These are phyloP conservation scores for Pythium pyrilobum DNA, from an alignment of 352 stramenopile species.

Conservation along the genomic window DNA sequence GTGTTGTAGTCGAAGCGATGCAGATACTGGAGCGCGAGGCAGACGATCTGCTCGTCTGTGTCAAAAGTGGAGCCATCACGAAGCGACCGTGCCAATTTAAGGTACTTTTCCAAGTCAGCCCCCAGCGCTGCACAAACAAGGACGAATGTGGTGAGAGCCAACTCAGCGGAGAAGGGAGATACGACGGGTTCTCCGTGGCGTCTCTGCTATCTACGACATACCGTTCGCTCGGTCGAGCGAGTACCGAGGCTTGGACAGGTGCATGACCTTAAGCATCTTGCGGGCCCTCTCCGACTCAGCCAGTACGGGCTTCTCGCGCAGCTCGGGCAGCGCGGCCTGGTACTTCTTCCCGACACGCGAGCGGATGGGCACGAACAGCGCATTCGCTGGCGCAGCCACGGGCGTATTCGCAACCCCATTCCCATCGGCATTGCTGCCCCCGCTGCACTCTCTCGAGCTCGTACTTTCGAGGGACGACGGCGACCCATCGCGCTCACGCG, in stretches of 20 bases:
- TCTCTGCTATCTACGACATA: slow-evolving; percentile 17
- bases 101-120: slow-evolving; percentile 67
- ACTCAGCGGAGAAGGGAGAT: too few relatives aligned
- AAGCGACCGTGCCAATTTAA: slow-evolving; percentile 68
- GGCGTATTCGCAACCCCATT: too few relatives aligned
- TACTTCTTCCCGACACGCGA: slow-evolving; percentile 79
- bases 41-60: slow-evolving; percentile 64
- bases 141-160: not conserved
- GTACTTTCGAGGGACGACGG: slow-evolving; percentile 19
- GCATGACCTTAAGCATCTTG: slow-evolving; percentile 25
- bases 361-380: slow-evolving; percentile 64
- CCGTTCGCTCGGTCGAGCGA: slow-evolving; percentile 46
- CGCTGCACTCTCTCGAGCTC: slow-evolving; percentile 3
- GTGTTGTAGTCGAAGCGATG: slow-evolving; percentile 82
- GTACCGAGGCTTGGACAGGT: slow-evolving; percentile 32
- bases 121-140: slow-evolving; percentile 34
- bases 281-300: slow-evolving; percentile 4
- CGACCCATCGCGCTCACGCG: slow-evolving; percentile 11
- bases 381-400: not conserved
- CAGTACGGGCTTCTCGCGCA: slow-evolving; percentile 23
- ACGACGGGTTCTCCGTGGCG: too few relatives aligned
- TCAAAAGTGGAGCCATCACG: slow-evolving; percentile 79
- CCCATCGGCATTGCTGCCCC: not conserved
- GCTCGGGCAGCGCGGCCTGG: slow-evolving; percentile 63
- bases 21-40: slow-evolving; percentile 68